phyloP scores from a whole-genome alignment of 768 basidiomycete species.

The Mrakia frigida region DNA sequence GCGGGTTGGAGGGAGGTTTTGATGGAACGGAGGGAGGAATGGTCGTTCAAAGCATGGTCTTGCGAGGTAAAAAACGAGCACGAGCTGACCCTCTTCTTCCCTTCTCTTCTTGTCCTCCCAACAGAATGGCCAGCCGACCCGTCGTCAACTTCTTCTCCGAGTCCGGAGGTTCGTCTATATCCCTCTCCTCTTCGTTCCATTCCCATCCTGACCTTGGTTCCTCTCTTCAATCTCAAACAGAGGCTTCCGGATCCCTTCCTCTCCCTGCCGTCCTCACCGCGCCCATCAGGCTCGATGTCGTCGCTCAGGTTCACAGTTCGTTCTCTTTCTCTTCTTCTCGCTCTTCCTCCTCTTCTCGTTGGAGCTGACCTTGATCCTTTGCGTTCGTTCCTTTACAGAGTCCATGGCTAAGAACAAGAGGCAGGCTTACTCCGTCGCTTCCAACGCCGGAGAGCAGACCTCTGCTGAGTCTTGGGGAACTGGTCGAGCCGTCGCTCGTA shows the following conservation, averaged over 20 bases:
- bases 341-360: background rate
- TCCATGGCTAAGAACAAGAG: conserved; percentile 96
- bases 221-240: conserved; percentile 44
- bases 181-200: background rate
- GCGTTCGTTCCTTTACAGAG: conserved; percentile 58
- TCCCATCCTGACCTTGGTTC: background rate
- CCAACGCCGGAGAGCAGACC: conserved; percentile 98
- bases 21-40: background rate
- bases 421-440: conserved; percentile 92
- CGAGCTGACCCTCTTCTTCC: conserved; percentile 9
- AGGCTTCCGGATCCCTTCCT: conserved; percentile 80
- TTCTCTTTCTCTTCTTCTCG: conserved; percentile 38
- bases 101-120: background rate
- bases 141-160: conserved; percentile 31
- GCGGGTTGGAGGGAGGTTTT: background rate
- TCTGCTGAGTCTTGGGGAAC: conserved; percentile 99
- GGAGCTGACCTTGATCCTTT: conserved; percentile 33
- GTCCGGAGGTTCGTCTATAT: conserved; percentile 45
- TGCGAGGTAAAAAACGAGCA: background rate
- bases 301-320: conserved; percentile 97
- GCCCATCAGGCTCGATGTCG: conserved; percentile 97
- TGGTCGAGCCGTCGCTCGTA: conserved; percentile 99
- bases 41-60: background rate
- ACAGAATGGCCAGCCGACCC: conserved; percentile 28
- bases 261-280: conserved; percentile 95